phyloP scores from a whole-genome alignment of 768 basidiomycete genomes.

The Serendipita sp. region DNA sequence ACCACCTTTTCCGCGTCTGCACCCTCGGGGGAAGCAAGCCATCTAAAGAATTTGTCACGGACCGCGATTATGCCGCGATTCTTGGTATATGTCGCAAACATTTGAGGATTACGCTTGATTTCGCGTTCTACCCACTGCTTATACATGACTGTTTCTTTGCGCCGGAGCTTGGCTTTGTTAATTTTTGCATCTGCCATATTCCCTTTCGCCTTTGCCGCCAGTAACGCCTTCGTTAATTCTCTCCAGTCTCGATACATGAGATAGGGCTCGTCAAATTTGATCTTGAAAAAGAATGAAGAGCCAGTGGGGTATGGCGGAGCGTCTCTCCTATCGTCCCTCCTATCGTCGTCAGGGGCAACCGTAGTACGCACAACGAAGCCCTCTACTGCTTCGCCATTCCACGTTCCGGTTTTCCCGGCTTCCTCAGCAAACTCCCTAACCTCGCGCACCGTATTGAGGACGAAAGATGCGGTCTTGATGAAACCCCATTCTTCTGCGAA shows the following conservation, averaged over 20 bases:
- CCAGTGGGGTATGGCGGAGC: constrained; percentile 53
- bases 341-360: constrained; percentile 2
- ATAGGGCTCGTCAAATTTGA: constrained; percentile 98
- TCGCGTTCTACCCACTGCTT: constrained; percentile 68
- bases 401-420: constrained; percentile 49
- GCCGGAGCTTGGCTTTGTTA: constrained; percentile 50
- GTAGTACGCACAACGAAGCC: constrained; percentile 84
- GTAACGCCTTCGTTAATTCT: constrained; percentile 72
- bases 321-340: too few relatives aligned
- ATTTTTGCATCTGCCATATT: constrained; percentile 23
- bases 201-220: constrained; percentile 25
- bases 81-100: constrained; percentile 47
- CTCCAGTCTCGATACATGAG: constrained; percentile 98
- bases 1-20: constrained; percentile 17
- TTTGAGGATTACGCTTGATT: constrained; percentile 40
- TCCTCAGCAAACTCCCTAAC: constrained; percentile 59
- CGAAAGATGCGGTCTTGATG: constrained; percentile 50
- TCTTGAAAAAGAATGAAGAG: constrained; percentile 93
- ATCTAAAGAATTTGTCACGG: constrained; percentile 60
- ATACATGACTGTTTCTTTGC: constrained; percentile 66
- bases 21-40: constrained; percentile 39
- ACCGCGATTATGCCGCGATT: constrained; percentile 77
- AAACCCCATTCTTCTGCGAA: constrained; percentile 90
- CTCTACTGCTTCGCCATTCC: constrained; percentile 75
- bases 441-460: constrained; percentile 41